Percentiles rank a stretch among this genome's conserved stretches.
These are phyloP conservation scores for Podaxis rugospora DNA, from an alignment of 768 basidiomycete species.

Conservation along the genomic window DNA sequence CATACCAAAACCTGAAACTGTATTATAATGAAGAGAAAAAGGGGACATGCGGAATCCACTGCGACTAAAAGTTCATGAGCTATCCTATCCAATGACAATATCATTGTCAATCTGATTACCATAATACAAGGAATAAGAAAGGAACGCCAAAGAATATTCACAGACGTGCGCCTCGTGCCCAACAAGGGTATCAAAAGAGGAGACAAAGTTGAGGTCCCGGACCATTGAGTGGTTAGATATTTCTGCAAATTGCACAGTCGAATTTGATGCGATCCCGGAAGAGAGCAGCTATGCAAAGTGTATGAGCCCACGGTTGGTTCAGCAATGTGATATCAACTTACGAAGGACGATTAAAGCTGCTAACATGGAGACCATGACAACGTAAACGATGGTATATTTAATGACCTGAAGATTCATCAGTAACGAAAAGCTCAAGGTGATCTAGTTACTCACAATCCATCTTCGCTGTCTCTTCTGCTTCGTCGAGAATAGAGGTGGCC, in stretches of 20 bases:
- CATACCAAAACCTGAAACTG: not conserved
- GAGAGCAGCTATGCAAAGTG: slow-evolving; percentile 53
- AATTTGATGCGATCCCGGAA: slow-evolving; percentile 80
- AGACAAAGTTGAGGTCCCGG: not conserved
- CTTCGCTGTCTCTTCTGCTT: slow-evolving; percentile 90
- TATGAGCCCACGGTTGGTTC: slow-evolving; percentile 2
- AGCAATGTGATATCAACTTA: slow-evolving; percentile 35
- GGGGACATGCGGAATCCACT: not conserved
- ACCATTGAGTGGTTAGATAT: slow-evolving; percentile 60
- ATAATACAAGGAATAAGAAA: slow-evolving; percentile 12
- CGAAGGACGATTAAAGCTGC: slow-evolving; percentile 81
- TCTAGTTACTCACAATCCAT: slow-evolving; percentile 61
- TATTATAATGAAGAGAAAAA: not conserved
- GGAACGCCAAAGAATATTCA: slow-evolving; percentile 1
- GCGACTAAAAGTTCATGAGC: not conserved
- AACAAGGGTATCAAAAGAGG: slow-evolving; percentile 3
- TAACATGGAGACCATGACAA: slow-evolving; percentile 68
- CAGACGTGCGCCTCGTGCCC: slow-evolving; percentile 1
- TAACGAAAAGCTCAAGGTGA: not conserved
- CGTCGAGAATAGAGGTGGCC: slow-evolving; percentile 87
- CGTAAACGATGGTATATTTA: slow-evolving; percentile 84
- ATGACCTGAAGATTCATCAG: slow-evolving; percentile 44
- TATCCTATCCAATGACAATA: slow-evolving; percentile 6
- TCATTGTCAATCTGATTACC: slow-evolving; percentile 13
- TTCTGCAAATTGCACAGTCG: slow-evolving; percentile 80